Evolutionary conservation across 2,329 filamentous ascomycete genomes (phyloP).

Genomic region (Didymella arachidicola): DNA sequence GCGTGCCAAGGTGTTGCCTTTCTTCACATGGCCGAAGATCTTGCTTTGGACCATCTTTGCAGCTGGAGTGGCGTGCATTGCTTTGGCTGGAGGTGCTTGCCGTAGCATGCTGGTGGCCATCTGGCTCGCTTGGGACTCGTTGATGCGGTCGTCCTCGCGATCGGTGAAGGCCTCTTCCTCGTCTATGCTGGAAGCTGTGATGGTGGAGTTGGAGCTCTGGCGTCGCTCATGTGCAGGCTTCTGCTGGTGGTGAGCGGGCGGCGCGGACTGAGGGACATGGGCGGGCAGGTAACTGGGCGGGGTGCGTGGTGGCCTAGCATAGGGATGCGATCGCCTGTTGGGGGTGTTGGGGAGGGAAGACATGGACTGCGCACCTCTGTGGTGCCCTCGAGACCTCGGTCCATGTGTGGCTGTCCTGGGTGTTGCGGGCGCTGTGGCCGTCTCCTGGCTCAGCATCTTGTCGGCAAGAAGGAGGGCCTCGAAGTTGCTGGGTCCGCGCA

Average conservation of each 20-base stretch:
- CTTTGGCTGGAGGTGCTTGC: constrained; percentile 57
- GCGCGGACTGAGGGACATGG: constrained; percentile 52
- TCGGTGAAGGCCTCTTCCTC: constrained; percentile 63
- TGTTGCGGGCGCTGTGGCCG: constrained; percentile 76
- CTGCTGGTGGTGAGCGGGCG: constrained; percentile 46
- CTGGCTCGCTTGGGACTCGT: constrained; percentile 79
- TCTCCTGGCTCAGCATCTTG: constrained; percentile 80
- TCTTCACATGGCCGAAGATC: constrained; percentile 68
- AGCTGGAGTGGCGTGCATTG: constrained; percentile 37
- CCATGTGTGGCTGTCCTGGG: constrained; percentile 61
- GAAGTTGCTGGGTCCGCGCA: constrained; percentile 69
- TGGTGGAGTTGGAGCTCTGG: constrained; percentile 72
- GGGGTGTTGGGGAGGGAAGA: constrained; percentile 86
- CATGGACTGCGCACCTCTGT: constrained; percentile 79
- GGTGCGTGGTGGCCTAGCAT: constrained; percentile 62
- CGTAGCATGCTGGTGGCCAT: constrained; percentile 78
- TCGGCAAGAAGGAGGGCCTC: constrained; percentile 77
- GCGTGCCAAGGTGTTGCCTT: constrained; percentile 53
- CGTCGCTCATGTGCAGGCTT: constrained; percentile 54
- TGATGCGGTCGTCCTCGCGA: constrained; percentile 70
- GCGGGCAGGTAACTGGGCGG: constrained; percentile 46
- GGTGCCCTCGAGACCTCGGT: constrained; percentile 67
- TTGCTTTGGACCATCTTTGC: constrained; percentile 63
- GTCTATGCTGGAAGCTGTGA: constrained; percentile 52
- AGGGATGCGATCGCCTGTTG: constrained; percentile 64